phyloP scores from a whole-genome alignment of 1,284 basidiomycete species.

The Schizopora paradoxa region DNA sequence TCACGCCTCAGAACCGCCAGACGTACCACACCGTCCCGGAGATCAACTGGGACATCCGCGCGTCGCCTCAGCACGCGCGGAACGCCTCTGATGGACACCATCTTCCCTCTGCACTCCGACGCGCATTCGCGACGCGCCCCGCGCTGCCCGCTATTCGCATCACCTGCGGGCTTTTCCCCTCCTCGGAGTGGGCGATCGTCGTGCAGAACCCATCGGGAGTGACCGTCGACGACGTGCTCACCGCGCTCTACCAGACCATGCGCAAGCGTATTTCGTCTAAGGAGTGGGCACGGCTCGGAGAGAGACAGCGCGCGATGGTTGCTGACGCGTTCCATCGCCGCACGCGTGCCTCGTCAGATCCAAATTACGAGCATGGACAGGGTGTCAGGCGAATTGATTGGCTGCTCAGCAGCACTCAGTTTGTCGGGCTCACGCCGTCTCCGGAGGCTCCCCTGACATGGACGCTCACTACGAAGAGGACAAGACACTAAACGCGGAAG shows the following conservation, averaged over 20 bases:
- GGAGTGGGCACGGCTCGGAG: slow-evolving; percentile 39
- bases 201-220: slow-evolving; percentile 36
- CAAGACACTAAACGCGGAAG: slow-evolving; percentile 9
- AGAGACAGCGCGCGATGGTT: slow-evolving; percentile 37
- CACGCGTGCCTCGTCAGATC: slow-evolving; percentile 32
- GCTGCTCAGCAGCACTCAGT: slow-evolving; percentile 40
- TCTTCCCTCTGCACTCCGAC: slow-evolving; percentile 31
- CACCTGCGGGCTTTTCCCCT: slow-evolving; percentile 40
- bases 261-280: slow-evolving; percentile 30
- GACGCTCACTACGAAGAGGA: slow-evolving; percentile 34
- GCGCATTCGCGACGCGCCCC: slow-evolving; percentile 39
- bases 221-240: slow-evolving; percentile 43
- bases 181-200: slow-evolving; percentile 35
- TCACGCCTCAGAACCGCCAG: slow-evolving; percentile 15
- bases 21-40: slow-evolving; percentile 9
- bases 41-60: slow-evolving; percentile 45
- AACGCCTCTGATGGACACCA: slow-evolving; percentile 23
- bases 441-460: slow-evolving; percentile 32
- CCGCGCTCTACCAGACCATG: slow-evolving; percentile 37
- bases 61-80: slow-evolving; percentile 30
- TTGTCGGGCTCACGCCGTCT: slow-evolving; percentile 43
- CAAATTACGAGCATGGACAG: slow-evolving; percentile 27
- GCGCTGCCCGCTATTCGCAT: slow-evolving; percentile 34
- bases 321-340: slow-evolving; percentile 38
- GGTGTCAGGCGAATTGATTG: slow-evolving; percentile 46